Base-by-base conservation (phyloP, 352 stramenopile genomes). In the Pythium chondricola region DNA sequence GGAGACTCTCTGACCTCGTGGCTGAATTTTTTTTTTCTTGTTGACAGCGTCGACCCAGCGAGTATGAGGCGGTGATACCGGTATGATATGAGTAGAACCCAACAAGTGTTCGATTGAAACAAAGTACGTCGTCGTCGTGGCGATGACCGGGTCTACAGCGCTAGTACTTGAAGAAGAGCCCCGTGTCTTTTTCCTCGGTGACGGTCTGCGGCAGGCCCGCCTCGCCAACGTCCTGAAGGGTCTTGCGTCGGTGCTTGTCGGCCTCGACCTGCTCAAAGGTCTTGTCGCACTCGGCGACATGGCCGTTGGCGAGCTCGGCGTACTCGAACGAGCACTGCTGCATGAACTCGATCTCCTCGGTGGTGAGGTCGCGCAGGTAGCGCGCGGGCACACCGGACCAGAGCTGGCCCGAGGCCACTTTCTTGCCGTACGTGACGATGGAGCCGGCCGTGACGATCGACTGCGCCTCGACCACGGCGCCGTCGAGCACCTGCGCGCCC, bases 91-190 rank as follows among this genome's bases (percentile, higher is more conserved):
- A n/a, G n/a, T n/a, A n/a, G n/a, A n/a, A n/a, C n/a, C n/a, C n/a
- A n/a, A n/a, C n/a, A n/a, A n/a, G n/a, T n/a, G n/a, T n/a, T n/a
- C n/a, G n/a, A n/a, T n/a, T n/a, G n/a, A n/a, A n/a, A n/a, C n/a
- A n/a, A n/a, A n/a, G n/a, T n/a, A n/a, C n/a, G n/a, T n/a, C n/a
- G n/a, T n/a, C n/a, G n/a, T n/a, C n/a, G n/a, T n/a, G n/a, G n/a
- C n/a, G n/a, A n/a, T n/a, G n/a, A n/a, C n/a, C n/a, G n/a, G n/a
- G n/a, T n/a, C n/a, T n/a, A n/a, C n/a, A n/a, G n/a, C n/a, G n/a
- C 76, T 94, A 94, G 74, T 94, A 94, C 71, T 79, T 85, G 71
- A 94, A 94, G 68, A 85, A 94, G 45, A 94, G 55, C 29, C 83
- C 83, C 18, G 70, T 85, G 63, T 94, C 79, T 61, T 88, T 74